Percentiles rank a stretch among this genome's conserved stretches.
Conservation (phyloP, 371 early-diverging fungal genomes). For the Actinomortierella wolfii region DNA sequence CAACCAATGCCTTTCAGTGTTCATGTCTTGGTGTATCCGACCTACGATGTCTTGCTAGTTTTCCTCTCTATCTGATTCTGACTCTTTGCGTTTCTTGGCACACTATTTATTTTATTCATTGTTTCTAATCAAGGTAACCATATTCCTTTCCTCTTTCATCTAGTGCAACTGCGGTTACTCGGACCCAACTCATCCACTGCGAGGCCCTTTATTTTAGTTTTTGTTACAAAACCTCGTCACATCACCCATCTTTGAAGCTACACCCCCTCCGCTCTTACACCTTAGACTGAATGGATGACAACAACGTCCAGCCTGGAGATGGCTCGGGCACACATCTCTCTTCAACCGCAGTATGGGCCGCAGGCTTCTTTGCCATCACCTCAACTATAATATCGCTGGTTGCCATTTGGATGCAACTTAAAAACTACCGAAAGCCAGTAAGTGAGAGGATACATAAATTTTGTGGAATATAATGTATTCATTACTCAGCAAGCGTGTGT, state of each 20-base stretch:
- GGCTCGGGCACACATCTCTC: constrained; percentile 67
- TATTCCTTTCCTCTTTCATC: no score
- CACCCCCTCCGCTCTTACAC: constrained; percentile 3
- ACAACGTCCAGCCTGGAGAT: constrained; percentile 20
- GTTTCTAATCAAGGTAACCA: no score
- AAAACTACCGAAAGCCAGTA: constrained; percentile 90
- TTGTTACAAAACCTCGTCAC: background rate
- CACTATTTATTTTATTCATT: no score
- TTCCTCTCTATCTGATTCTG: no score
- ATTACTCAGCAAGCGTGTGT: background rate
- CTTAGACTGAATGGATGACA: constrained; percentile 5
- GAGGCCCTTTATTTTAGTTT: no score
- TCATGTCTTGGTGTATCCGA: no score
- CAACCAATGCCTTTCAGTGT: no score
- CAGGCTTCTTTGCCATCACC: constrained; percentile 52
- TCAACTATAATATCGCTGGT: constrained; percentile 64
- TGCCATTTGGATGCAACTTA: constrained; percentile 86
- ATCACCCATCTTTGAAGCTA: background rate
- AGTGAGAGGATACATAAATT: constrained; percentile 9
- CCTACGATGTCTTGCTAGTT: no score
- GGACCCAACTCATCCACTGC: no score
- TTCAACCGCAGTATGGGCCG: constrained; percentile 55
- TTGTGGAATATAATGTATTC: background rate
- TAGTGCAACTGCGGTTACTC: no score
- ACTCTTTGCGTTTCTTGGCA: no score